Evolutionary conservation across 2,329 filamentous ascomycete genomes (phyloP).

Genomic region (Diaporthe helianthi): DNA sequence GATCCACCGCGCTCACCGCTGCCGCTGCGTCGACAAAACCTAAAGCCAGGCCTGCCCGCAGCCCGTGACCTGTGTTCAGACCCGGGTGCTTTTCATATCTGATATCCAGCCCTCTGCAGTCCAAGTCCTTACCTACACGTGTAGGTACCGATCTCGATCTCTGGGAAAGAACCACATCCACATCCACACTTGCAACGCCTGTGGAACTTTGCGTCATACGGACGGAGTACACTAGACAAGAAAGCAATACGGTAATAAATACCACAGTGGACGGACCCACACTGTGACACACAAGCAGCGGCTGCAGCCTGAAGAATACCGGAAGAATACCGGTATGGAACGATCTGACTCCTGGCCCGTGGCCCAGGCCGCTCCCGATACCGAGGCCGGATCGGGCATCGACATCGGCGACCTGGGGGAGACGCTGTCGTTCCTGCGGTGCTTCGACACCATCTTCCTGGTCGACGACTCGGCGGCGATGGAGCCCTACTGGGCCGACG

Average conservation of each 20-base stretch:
- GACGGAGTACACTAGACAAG: no score
- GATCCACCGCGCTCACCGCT: constrained; percentile 25
- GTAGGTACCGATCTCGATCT: background rate
- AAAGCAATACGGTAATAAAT: background rate
- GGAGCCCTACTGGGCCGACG: constrained; percentile 33
- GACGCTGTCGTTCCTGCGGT: constrained; percentile 34
- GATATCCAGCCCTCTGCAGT: background rate
- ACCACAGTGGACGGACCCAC: no score
- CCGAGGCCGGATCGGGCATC: constrained; percentile 26
- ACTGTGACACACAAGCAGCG: no score
- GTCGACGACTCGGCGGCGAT: constrained; percentile 35
- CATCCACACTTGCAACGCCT: background rate
- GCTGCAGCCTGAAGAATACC: constrained; percentile 11
- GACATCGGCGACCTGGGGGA: constrained; percentile 34
- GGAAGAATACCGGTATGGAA: no score
- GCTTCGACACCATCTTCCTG: constrained; percentile 36
- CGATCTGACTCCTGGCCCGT: constrained; percentile 30
- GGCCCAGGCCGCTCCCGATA: constrained; percentile 7
- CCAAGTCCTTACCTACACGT: no score
- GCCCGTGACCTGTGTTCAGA: constrained; percentile 1
- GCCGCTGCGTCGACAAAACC: constrained; percentile 19
- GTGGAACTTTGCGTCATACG: background rate
- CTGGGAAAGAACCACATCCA: background rate
- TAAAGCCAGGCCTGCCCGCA: constrained; percentile 1
- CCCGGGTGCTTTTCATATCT: constrained; percentile 1